Base-by-base conservation (phyloP, 2,329 filamentous ascomycete species). In the Diplodia scrobiculata region DNA sequence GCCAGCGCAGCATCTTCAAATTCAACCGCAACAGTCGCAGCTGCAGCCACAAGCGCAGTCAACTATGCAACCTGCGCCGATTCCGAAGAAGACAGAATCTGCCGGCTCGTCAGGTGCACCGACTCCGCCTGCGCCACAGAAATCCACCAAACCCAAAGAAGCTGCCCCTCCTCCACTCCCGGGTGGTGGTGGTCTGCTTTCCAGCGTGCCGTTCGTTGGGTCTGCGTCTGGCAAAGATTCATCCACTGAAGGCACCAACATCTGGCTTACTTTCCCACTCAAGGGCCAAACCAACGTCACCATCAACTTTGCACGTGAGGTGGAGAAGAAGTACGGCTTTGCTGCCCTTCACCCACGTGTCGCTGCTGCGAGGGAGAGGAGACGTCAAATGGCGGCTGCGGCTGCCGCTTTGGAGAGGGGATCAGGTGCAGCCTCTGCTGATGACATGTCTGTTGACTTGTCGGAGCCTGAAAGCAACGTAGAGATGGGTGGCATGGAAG, bases 241-340 rank as follows among this genome's bases (percentile, higher is more conserved):
- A 17, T 69, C 75, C 66, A 70, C 75, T 67, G 77, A 80, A 82
- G 66, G 86, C 85, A 73, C 92, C 88, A 48, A 96, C 87, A 97
- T 99, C 69, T 86, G 96, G 63, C 84, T 99, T 19, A 88, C 90
- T 65, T 89, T 99, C 66, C 87, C 91, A 0, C 84, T 99, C 47
- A 86, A 89, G 67, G 91, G 92, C 48, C 88, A 91, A 71, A 89
- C 87, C 41, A 97, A 97, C 76, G 92, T 94, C 70, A 94, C 96
- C 68, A 87, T 99, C 79, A 98, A 98, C 77, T 97, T 98, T 70
- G 93, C 94, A 73, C 91, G 92, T 52, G 84, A 98, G 78, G 95
- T 96, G 11, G 92, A 97, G 78, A 92, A 96, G 69, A 90, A 89
- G 68, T 98, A 97, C 76, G 95, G 95, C 27, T 97, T 94, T 83